Evolutionary conservation across 495 filamentous ascomycete species (phyloP).

Genomic region (Penicillium diatomitis): DNA sequence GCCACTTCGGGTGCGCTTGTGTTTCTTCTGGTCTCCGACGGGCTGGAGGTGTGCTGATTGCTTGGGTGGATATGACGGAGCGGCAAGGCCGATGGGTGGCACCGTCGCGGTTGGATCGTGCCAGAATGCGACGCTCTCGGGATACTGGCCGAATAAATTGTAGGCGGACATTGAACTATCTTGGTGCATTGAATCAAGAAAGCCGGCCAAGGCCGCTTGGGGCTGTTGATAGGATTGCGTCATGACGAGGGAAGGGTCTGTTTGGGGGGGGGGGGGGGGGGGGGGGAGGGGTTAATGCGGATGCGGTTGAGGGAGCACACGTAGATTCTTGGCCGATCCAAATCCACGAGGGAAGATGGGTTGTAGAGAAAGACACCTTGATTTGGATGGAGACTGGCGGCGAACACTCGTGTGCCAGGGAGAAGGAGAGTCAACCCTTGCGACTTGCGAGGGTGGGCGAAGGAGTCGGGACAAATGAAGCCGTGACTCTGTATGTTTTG

Average conservation of each 20-base stretch:
- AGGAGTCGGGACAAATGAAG: neutral
- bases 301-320: neutral
- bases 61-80: conserved; percentile 22
- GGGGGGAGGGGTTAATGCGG: neutral
- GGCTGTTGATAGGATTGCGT: conserved; percentile 26
- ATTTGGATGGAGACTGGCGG: too few species aligned
- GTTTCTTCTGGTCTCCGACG: conserved; percentile 69
- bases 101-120: conserved; percentile 24
- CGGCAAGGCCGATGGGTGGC: conserved; percentile 13
- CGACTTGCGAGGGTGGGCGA: too few species aligned
- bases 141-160: conserved; percentile 32
- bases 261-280: neutral
- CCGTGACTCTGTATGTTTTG: neutral
- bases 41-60: conserved; percentile 24
- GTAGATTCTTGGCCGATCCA: neutral
- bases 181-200: conserved; percentile 21
- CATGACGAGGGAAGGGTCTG: conserved; percentile 18
- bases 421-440: too few species aligned
- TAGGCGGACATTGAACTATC: conserved; percentile 24
- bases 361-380: too few species aligned
- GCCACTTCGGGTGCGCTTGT: conserved; percentile 84
- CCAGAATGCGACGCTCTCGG: conserved; percentile 38
- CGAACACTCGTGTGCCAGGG: too few species aligned
- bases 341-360: too few species aligned
- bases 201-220: conserved; percentile 26